phyloP scores from a whole-genome alignment of 2,329 filamentous ascomycete genomes.

The Aschersonia sp. region DNA sequence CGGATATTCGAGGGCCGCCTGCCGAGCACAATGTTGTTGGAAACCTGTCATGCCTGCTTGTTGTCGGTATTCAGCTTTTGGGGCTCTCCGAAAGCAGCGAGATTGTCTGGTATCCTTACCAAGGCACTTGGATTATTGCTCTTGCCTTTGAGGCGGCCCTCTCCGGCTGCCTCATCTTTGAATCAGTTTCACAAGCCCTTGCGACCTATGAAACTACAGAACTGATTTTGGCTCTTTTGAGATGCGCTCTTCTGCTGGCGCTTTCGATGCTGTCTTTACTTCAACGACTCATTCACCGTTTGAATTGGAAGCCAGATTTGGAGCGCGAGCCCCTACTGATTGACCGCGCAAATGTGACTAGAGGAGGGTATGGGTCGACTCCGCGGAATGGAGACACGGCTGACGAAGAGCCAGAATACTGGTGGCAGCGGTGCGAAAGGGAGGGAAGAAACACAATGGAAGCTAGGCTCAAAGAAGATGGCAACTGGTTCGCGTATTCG shows the following conservation, averaged over 20 bases:
- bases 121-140: conserved; percentile 46
- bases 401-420: conserved; percentile 32
- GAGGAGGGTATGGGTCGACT: conserved; percentile 27
- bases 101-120: conserved; percentile 47
- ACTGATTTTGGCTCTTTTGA: conserved; percentile 7
- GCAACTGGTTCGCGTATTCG: conserved; percentile 64
- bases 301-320: conserved; percentile 26
- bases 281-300: conserved; percentile 11
- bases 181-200: conserved; percentile 1
- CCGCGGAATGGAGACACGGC: conserved; percentile 20
- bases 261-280: conserved; percentile 13
- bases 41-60: conserved; percentile 44
- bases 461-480: conserved; percentile 57
- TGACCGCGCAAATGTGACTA: conserved; percentile 10
- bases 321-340: conserved; percentile 45
- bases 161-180: conserved; percentile 12
- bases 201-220: conserved; percentile 11
- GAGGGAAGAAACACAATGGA: conserved; percentile 43
- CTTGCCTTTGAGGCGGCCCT: conserved; percentile 37
- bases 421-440: conserved; percentile 37
- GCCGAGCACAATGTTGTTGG: conserved; percentile 39
- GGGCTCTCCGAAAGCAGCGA: conserved; percentile 34
- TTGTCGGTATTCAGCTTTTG: conserved; percentile 47
- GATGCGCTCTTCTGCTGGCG: conserved; percentile 13
- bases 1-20: conserved; percentile 22